Base-by-base conservation (phyloP, 2,329 filamentous ascomycete genomes). In the Aspergillus sp. region DNA sequence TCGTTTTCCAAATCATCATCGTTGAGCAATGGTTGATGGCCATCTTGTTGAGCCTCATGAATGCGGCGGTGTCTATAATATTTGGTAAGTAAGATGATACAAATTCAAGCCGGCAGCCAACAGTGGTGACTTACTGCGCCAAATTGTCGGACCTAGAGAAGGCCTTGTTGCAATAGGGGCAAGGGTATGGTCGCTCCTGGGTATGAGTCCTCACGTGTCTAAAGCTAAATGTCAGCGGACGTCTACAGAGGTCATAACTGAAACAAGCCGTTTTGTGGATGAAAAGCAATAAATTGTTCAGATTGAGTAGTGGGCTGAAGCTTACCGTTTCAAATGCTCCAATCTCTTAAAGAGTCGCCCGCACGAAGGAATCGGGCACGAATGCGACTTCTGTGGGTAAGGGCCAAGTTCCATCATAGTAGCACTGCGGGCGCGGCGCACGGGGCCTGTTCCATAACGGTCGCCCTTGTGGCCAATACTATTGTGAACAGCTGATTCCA, bases 131-230 rank as follows among this genome's bases (percentile, higher is more conserved):
- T 77, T 91, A 96, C 90, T 99, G 95, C 76, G 95, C 95, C 78
- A 99, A 89, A 77, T 99, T 99, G 81, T 99, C 95, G 71, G 93
- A 98, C 79, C 95, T 85, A 59, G 95, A 98, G 78, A 99, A 99
- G 65, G 93, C 93, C 83, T 98, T 98, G 84, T 90, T 96, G 86
- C 95, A 99, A 77, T 96, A 89, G 68, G 90, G 90, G 85, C 95
- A 99, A 73, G 96, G 89, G 79, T 99, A 99, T 68, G 95, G 95
- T 80, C 93, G 91, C 83, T 99, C 95, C 83, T 99, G 95, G 56
- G 95, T 99, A 83, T 99, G 95, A 71, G 95, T 99, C 80, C 95
- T 90, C 77, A 99, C 95, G 81, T 99, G 95, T 84, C 93, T 96
- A 84, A 73, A 76, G 77, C 73, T 69, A 71, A 72, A 64, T 66